Evolutionary conservation across 495 filamentous ascomycete species (phyloP), one percentile per base, ranked within the genome.

Genomic region (Neurospora sp.): DNA sequence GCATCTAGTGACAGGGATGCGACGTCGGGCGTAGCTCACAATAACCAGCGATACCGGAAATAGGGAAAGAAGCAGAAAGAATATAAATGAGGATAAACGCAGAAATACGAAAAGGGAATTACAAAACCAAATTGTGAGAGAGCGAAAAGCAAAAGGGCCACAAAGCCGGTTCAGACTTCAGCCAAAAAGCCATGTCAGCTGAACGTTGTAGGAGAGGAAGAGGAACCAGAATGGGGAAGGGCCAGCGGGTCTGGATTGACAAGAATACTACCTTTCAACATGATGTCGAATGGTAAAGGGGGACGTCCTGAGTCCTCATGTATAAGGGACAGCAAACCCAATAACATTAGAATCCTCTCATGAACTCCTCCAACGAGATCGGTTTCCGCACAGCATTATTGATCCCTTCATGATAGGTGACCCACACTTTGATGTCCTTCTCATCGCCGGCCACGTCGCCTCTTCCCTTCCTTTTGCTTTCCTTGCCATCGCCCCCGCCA

Each of bases 351-450:
- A 94, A 82, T 11, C 88, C 90, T 72, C 84, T 85, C 85, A 99
- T 82, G 75, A 99, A 85, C 80, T 99, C 96, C 73, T 89, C 89
- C 82, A 99, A 79, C 46, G 91, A 92, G 73, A 99, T 88, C 5
- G 94, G 94, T 80, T 98, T 98, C 79, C 93, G 88, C 59, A 99
- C 96, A 11, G 96, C 96, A 83, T 98, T 98, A 75, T 93, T 96
- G 79, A 93, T 91, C n/a, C 96, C 96, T 82, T 98, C 96, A 77
- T 98, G 91, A 79, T 91, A 99, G 73, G 90, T 97, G 31, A 97
- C 90, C 95, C 96, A 99, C 12, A 96, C 91, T 78, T 89, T 91
- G 27, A 82, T 83, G 65, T 88, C 88, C 61, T 81, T 77, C 37
- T 81, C 83, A 10, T 74, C 83, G 31, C 82, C 76, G 65, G 82